These are phyloP conservation scores for Dendrobium nobile DNA, from an alignment of 106 monocot genomes.

Conservation along the genomic window DNA sequence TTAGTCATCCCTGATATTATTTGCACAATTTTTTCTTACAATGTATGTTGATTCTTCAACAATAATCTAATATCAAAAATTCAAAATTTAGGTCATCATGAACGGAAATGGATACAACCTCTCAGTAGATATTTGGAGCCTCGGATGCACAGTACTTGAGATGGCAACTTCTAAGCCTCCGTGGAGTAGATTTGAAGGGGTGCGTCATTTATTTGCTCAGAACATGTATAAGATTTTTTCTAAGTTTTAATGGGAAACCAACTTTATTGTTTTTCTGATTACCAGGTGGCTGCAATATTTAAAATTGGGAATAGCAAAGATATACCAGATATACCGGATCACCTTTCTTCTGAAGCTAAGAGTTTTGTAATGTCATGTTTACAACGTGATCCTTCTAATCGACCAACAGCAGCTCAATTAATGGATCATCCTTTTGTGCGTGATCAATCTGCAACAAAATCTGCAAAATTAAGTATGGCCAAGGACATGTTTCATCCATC, in stretches of 20 bases:
- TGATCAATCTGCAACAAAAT: slow-evolving; percentile 34
- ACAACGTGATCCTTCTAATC: slow-evolving; percentile 72
- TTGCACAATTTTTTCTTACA: neutral
- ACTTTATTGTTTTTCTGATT: slow-evolving; percentile 2
- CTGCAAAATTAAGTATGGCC: slow-evolving; percentile 20
- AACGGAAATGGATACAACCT: slow-evolving; percentile 76
- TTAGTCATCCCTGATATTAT: slow-evolving; percentile 9
- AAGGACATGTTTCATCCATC: slow-evolving; percentile 25
- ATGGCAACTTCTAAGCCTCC: slow-evolving; percentile 96
- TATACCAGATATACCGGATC: slow-evolving; percentile 84
- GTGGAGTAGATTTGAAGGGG: slow-evolving; percentile 85
- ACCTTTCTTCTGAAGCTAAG: slow-evolving; percentile 73
- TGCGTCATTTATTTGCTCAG: slow-evolving; percentile 15
- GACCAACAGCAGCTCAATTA: slow-evolving; percentile 66
- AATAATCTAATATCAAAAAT: neutral
- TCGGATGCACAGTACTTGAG: slow-evolving; percentile 92
- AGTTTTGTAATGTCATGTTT: slow-evolving; percentile 71
- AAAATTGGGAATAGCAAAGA: slow-evolving; percentile 98
- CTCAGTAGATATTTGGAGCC: slow-evolving; percentile 96
- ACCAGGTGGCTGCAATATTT: slow-evolving; percentile 91
- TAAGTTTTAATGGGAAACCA: neutral
- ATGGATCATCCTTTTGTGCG: slow-evolving; percentile 87
- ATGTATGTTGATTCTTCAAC: neutral
- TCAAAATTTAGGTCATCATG: slow-evolving; percentile 71
- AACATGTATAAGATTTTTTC: neutral